A percentile compares a stretch with the other conserved stretches of the same genome.
phyloP scores from a whole-genome alignment of 1,284 basidiomycete species.

The Trametes sp. region DNA sequence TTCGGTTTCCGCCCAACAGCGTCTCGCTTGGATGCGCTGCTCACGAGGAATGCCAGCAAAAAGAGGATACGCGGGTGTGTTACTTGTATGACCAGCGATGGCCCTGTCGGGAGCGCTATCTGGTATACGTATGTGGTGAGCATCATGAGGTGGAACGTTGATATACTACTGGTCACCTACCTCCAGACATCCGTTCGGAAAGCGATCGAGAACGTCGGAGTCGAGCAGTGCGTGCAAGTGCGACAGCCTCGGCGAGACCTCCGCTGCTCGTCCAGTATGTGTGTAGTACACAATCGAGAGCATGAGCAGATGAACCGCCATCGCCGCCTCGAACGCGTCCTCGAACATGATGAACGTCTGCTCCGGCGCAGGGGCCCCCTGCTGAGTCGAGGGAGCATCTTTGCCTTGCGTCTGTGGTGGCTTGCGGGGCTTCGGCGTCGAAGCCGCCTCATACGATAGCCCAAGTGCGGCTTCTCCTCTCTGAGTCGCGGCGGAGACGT shows the following conservation, averaged over 20 bases:
- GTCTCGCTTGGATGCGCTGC: conserved; percentile 70
- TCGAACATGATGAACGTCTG: conserved; percentile 45
- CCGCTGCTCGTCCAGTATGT: conserved; percentile 56
- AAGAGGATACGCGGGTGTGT: conserved; percentile 74
- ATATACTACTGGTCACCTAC: conserved; percentile 45
- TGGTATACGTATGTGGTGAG: conserved; percentile 30
- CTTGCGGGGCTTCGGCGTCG: conserved; percentile 36
- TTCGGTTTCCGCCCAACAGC: conserved; percentile 76
- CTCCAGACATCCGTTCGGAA: conserved; percentile 58
- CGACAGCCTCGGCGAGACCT: conserved; percentile 55
- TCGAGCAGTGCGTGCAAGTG: conserved; percentile 71
- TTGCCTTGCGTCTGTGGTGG: conserved; percentile 18
- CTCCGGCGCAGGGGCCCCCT: conserved; percentile 17
- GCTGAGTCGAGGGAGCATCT: conserved; percentile 5
- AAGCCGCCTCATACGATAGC: conserved; percentile 44
- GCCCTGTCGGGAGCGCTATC: conserved; percentile 46
- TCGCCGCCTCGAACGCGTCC: conserved; percentile 51
- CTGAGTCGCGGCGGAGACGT: conserved; percentile 53
- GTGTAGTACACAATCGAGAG: conserved; percentile 66
- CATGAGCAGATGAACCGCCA: conserved; percentile 61
- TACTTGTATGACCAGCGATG: conserved; percentile 60
- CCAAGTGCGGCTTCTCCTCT: conserved; percentile 55
- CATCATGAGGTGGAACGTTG: too few species aligned
- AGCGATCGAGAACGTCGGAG: conserved; percentile 56
- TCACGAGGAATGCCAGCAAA: conserved; percentile 69